Percentiles rank a stretch among this genome's conserved stretches.
These are phyloP conservation scores for Sarocladium kiliense DNA, from an alignment of 2,329 filamentous ascomycete species.

Conservation along the genomic window DNA sequence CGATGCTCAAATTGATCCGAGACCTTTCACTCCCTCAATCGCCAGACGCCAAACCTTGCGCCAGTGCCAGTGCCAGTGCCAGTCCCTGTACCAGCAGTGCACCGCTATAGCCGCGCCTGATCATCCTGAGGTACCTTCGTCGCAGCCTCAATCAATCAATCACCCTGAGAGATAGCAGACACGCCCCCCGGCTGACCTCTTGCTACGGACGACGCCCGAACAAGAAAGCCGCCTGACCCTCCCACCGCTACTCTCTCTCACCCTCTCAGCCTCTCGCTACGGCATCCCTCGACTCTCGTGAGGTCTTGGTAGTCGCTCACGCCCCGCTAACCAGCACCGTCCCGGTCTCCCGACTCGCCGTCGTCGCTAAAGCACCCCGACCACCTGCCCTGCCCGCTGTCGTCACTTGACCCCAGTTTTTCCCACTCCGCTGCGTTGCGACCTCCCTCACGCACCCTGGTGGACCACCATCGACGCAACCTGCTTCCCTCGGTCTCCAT, in stretches of 20 bases:
- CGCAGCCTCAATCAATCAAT: background rate
- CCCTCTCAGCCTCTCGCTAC: background rate
- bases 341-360: background rate
- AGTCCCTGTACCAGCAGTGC: background rate
- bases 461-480: slow-evolving; percentile 4
- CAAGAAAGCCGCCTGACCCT: slow-evolving; percentile 4
- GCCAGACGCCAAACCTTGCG: background rate
- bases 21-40: background rate
- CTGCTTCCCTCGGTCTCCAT: slow-evolving; percentile 8
- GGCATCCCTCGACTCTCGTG: background rate
- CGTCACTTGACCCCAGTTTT: slow-evolving; percentile 9
- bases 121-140: background rate
- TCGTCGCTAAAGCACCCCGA: background rate
- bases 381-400: background rate
- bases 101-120: slow-evolving; percentile 3
- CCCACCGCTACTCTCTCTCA: background rate
- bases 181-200: background rate
- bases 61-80: background rate
- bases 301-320: background rate
- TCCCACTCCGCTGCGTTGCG: slow-evolving; percentile 2
- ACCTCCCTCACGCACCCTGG: slow-evolving; percentile 2
- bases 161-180: background rate
- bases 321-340: background rate
- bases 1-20: slow-evolving; percentile 7
- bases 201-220: background rate